Conservation (phyloP, 208 protist species). For the Phytomonas francai region DNA sequence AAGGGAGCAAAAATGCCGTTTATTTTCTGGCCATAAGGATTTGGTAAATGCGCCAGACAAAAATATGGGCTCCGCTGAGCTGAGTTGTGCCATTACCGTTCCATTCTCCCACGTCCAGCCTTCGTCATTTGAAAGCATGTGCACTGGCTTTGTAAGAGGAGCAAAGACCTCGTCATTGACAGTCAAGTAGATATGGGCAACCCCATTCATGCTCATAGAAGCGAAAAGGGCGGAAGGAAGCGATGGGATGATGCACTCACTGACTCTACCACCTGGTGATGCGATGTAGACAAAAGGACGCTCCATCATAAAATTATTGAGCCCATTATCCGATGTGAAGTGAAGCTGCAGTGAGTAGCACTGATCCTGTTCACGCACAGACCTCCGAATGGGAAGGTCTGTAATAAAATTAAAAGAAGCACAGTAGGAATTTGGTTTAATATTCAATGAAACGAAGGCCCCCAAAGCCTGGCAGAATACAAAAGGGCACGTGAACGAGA, state of each 20-base stretch:
- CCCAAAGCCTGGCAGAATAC: conserved; percentile 28
- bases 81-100: conserved; percentile 33
- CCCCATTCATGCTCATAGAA: neutral
- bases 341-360: neutral
- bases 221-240: neutral
- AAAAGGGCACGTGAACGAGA: conserved; percentile 42
- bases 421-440: neutral
- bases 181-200: neutral
- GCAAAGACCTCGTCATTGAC: neutral
- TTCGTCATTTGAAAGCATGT: conserved; percentile 19
- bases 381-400: neutral
- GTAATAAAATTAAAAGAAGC: neutral
- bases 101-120: conserved; percentile 58
- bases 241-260: neutral
- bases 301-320: neutral
- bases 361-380: neutral
- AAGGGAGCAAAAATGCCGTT: conserved; percentile 55
- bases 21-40: conserved; percentile 18
- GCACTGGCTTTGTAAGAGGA: conserved; percentile 19
- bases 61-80: conserved; percentile 24
- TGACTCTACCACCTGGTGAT: neutral
- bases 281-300: neutral
- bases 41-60: conserved; percentile 31
- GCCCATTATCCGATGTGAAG: neutral
- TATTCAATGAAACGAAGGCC: conserved; percentile 37